Evolutionary conservation across 495 filamentous ascomycete genomes (phyloP), one percentile per base, ranked within the genome.

Genomic region (Bacidia gigantensis): DNA sequence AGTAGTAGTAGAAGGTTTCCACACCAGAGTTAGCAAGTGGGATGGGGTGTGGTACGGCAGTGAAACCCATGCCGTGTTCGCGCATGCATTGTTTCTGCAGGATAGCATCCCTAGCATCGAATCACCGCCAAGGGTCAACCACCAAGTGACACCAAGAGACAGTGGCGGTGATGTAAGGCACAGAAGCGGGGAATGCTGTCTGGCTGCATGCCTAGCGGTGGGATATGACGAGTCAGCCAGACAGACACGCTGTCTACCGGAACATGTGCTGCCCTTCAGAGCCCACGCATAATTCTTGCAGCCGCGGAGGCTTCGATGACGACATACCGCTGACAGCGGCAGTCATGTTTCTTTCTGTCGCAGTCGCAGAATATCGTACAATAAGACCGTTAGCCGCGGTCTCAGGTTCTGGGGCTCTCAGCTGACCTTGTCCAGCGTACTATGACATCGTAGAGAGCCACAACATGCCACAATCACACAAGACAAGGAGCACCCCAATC

Each of bases 391-490:
- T n/a, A n/a, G n/a, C n/a, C n/a, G n/a, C n/a, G n/a, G n/a, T n/a
- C n/a, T n/a, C n/a, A n/a, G n/a, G n/a, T n/a, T n/a, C n/a, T n/a
- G n/a, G n/a, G 35, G 26, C 24, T 45, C 40, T 50, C 38, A 50
- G 23, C 11, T 25, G 17, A 44, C 47, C 44, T 54, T 43, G 22
- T 25, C 14, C 18, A 43, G 50, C 48, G 56, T 48, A 49, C 43
- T 24, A 56, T 54, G 51, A 57, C 46, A 39, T 56, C 46, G 46
- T 3, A n/a, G 14, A 29, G 24, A n/a, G n/a, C n/a, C n/a, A n/a
- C n/a, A n/a, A n/a, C n/a, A n/a, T n/a, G n/a, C n/a, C n/a, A n/a
- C n/a, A n/a, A n/a, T 3, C 44, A 47, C 45, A 32, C 2, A n/a
- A n/a, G n/a, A n/a, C n/a, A n/a, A n/a, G n/a, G n/a, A n/a, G n/a